Evolutionary conservation across 345 rosid genomes (phyloP), one percentile per base, ranked within the genome.

Genomic region (Aurinia saxatilis): DNA sequence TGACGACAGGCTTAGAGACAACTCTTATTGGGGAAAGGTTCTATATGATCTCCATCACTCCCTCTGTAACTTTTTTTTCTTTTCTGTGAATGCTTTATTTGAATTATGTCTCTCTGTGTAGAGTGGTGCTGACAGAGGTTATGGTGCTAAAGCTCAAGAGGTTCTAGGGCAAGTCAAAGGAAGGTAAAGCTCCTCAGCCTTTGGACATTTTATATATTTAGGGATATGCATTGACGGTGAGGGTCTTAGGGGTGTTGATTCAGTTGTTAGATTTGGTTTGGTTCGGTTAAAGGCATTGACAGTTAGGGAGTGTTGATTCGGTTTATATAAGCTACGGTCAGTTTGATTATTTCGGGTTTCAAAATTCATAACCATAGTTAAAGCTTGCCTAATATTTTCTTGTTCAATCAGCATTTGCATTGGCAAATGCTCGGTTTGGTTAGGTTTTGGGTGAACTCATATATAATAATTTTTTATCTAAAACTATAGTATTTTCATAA

Each of bases 21-120:
- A 93, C 75, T 93, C 99, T 2, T 93, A 90, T 60, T 82, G 87
- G 96, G 95, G 92, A 35, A 87, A 87, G 99, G 99, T 93, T 35
- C 10, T 15, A 16, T 17, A 14, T 23, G 25, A 25, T 17, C 56
- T 27, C 45, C 18, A 11, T 8, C 6, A 5, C 46, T 47, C 7
- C 40, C 40, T 54, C 33, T 39, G 16, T 45, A 21, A 3, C 56
- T n/a, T n/a, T n/a, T n/a, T n/a, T n/a, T n/a, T n/a, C n/a, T n/a
- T n/a, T n/a, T n/a, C n/a, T 46, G 13, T 2, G 2, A 46, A 39
- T 30, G 31, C 41, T 6, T 35, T 19, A 30, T 11, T 45, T 53
- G 58, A 66, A 45, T 30, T 33, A 14, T 51, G 18, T 54, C 50
- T 61, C 13, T 66, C 8, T 41, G 21, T n/a, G 57, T 63, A 90